Base-by-base conservation (phyloP, 2,329 filamentous ascomycete species). In the Monosporascus sp. region DNA sequence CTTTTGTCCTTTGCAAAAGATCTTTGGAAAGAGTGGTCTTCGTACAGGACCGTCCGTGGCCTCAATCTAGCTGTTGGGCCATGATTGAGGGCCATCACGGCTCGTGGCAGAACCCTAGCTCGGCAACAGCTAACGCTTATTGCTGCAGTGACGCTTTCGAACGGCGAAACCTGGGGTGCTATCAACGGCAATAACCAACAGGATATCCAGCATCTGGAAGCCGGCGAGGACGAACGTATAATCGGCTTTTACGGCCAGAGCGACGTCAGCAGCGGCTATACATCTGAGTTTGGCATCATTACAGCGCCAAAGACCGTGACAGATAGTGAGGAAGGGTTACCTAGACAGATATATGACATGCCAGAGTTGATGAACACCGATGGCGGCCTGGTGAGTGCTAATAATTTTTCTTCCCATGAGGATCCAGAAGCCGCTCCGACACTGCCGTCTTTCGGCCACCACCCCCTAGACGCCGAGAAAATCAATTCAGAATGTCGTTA, bases 171-270 rank as follows among this genome's bases (percentile, higher is more conserved):
- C 6, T 53, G 48, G 53, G 58, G 50, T 24, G 56, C 53, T 24
- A 27, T 62, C 48, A 49, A 55, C 42, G 50, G 53, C 6, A 47
- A 39, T 59, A 58, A 51, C 47, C 67, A 2, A 5, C 5, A 17
- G 7, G 38, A n/a, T 51, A 51, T 51, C 53, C 54, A 60, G 17
- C 51, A 57, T 41, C 57, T 69, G 58, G 66, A 67, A 49, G 66
- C 71, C 1, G 62, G 54, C 1, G 42, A 54, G 0, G 63, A 67
- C 25, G 70, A 78, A 49, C 65, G 65, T 14, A 72, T 79, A 45
- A 65, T 79, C 8, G 76, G 76, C 0, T 78, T 79, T 56, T 77
- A 65, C 53, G 76, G 76, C 2, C 62, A 58, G 48, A 76, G 70
- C 51, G 57, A 60, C 7, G 15, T 27, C 5, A 60, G 58, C 11